Base-by-base conservation (phyloP, 106 monocot genomes). In the Hemerocallis citrina region DNA sequence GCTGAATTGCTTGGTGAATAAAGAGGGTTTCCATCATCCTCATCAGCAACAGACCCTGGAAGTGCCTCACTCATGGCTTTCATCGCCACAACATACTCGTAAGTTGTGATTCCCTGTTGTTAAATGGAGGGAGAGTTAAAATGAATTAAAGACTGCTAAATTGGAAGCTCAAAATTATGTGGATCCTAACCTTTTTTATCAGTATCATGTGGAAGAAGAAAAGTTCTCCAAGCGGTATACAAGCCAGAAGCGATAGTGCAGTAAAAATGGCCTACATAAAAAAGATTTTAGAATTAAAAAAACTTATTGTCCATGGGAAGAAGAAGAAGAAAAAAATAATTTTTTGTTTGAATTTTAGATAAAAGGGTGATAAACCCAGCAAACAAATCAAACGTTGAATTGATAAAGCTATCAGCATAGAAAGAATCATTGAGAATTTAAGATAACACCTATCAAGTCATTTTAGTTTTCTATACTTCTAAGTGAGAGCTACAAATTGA, bases 21-120 rank as follows among this genome's bases (percentile, higher is more conserved):
- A 34, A 80, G 40, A 45, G 68, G 69, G 59, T 81, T 77, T 57
- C 68, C 72, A 9, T 48, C 77, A 54, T 92, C 79, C 27, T 98
- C 96, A 62, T 88, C 83, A 5, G 37, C 82, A 3, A 40, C 79
- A 59, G 85, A 94, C 45, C 72, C 87, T 15, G 96, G 81, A 38
- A 88, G 84, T 61, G 77, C 84, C 64, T 98, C 96, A 32, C 91
- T 91, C 96, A 98, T 88, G 11, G 91, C 84, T 68, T 91, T 77
- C 96, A 98, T 98, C 50, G 96, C 96, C 35, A 98, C 96, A 40
- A 98, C 95, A 73, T 81, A 96, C 71, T 96, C 95, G 62, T 96
- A 96, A 14, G 95, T 96, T 43, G 95, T 91, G 23, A 98, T 98
- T 46, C 96, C 96, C 91, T 92, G 65, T 31, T 62, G n/a, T 69